Percentiles rank a stretch among this genome's conserved stretches.
These are phyloP conservation scores for Eucalyptus sp. DNA, from an alignment of 345 rosid genomes.

Conservation along the genomic window DNA sequence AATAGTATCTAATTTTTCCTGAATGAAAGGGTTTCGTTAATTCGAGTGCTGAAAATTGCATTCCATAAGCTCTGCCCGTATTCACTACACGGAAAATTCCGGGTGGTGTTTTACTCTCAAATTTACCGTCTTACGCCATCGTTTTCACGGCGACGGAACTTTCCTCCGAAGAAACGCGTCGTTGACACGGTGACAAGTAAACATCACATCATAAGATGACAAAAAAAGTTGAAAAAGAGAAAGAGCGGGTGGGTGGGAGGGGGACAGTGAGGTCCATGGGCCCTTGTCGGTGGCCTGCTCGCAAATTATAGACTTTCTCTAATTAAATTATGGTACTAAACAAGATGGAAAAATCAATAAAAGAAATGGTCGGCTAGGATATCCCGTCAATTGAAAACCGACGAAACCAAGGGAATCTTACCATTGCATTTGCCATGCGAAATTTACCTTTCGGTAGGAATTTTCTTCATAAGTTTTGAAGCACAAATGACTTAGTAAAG, in stretches of 20 bases:
- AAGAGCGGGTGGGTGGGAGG: background rate
- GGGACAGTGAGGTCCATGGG: background rate
- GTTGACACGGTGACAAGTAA: background rate
- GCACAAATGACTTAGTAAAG: background rate
- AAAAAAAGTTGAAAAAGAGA: background rate
- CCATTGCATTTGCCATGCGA: background rate
- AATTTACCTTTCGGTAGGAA: background rate
- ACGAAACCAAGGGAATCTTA: background rate
- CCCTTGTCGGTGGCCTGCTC: background rate
- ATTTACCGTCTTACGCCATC: background rate
- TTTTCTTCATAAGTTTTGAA: rapidly evolving
- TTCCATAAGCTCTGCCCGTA: background rate
- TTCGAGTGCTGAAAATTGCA: background rate
- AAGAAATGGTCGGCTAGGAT: background rate
- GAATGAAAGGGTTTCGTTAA: background rate
- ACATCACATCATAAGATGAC: background rate
- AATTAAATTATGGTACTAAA: background rate
- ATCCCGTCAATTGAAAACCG: background rate
- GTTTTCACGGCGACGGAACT: background rate
- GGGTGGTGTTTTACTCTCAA: background rate
- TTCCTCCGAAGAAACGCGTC: background rate
- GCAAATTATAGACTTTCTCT: background rate
- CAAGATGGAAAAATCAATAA: background rate
- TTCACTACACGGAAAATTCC: background rate
- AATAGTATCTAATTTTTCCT: background rate